Percentiles rank a stretch among this genome's conserved stretches.
phyloP scores from a whole-genome alignment of 208 protist species.

The Trypanosoma lewisi region DNA sequence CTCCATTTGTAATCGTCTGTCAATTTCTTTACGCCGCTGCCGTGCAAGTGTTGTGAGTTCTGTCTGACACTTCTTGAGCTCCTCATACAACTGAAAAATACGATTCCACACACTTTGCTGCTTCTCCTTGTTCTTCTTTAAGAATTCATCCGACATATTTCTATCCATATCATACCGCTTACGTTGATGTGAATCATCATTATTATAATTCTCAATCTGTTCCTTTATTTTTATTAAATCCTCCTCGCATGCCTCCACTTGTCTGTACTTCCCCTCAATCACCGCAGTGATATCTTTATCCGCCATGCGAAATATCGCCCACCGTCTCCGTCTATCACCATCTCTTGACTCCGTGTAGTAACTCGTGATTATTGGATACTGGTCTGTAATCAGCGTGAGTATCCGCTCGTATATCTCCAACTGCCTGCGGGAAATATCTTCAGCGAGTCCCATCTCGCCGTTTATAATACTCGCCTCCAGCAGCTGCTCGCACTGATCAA shows the following conservation, averaged over 20 bases:
- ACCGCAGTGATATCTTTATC: slow-evolving; percentile 88
- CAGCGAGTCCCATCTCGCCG: slow-evolving; percentile 87
- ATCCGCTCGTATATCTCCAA: slow-evolving; percentile 88
- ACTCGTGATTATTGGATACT: slow-evolving; percentile 87
- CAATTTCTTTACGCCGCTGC: slow-evolving; percentile 70
- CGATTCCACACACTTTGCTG: slow-evolving; percentile 89
- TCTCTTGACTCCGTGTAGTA: slow-evolving; percentile 76
- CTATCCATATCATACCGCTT: slow-evolving; percentile 81
- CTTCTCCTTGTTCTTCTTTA: slow-evolving; percentile 89
- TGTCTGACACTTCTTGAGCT: slow-evolving; percentile 62
- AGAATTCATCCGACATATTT: slow-evolving; percentile 64
- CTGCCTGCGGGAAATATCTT: slow-evolving; percentile 83
- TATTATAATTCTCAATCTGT: slow-evolving; percentile 86
- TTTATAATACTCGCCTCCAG: slow-evolving; percentile 85
- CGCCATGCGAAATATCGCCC: slow-evolving; percentile 91
- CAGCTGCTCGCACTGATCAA: slow-evolving; percentile 88
- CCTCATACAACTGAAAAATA: slow-evolving; percentile 73
- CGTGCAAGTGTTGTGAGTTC: slow-evolving; percentile 65
- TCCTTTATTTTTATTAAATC: slow-evolving; percentile 81
- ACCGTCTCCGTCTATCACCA: slow-evolving; percentile 78
- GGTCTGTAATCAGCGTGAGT: slow-evolving; percentile 77
- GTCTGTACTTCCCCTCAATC: slow-evolving; percentile 79
- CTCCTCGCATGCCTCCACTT: slow-evolving; percentile 88
- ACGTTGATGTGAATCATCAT: slow-evolving; percentile 76
- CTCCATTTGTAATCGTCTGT: slow-evolving; percentile 77